Evolutionary conservation across 2,329 filamentous ascomycete species (phyloP).

Genomic region (Aureobasidium lini): DNA sequence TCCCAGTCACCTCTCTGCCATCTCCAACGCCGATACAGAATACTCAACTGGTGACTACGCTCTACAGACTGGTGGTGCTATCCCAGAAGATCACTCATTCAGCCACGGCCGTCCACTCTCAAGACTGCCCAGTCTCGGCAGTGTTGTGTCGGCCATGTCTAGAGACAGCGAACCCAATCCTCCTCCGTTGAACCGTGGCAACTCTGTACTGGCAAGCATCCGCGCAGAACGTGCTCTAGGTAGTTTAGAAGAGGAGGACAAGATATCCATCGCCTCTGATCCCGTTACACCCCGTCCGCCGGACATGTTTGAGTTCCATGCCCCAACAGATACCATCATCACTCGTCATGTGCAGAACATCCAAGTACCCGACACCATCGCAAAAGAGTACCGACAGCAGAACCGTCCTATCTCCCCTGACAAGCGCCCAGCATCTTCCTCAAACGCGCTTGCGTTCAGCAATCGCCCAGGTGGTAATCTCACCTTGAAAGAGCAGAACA

Average conservation of each 20-base stretch:
- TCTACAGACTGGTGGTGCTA: conserved; percentile 71
- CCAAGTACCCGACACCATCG: conserved; percentile 81
- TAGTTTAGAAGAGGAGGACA: conserved; percentile 51
- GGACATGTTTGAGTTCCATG: conserved; percentile 40
- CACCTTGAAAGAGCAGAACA: conserved; percentile 94
- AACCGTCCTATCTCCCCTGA: conserved; percentile 56
- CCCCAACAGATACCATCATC: conserved; percentile 74
- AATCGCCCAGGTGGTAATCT: conserved; percentile 39
- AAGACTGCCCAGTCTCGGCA: conserved; percentile 77
- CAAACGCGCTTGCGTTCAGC: conserved; percentile 24
- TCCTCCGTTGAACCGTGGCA: conserved; percentile 21
- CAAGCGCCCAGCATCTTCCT: conserved; percentile 39
- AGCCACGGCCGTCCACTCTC: conserved; percentile 45
- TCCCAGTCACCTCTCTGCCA: conserved; percentile 47
- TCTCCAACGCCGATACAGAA: conserved; percentile 61
- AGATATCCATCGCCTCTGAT: conserved; percentile 37
- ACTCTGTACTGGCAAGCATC: conserved; percentile 22
- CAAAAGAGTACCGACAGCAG: conserved; percentile 75
- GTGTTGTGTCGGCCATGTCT: conserved; percentile 70
- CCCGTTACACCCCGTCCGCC: conserved; percentile 64
- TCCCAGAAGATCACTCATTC: conserved; percentile 38
- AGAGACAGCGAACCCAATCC: conserved; percentile 40
- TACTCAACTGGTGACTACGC: conserved; percentile 56
- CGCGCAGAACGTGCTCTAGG: conserved; percentile 34
- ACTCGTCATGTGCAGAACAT: conserved; percentile 84